Evolutionary conservation across 2,329 filamentous ascomycete species (phyloP), one percentile per base, ranked within the genome.

Genomic region (Eutypella sp.): DNA sequence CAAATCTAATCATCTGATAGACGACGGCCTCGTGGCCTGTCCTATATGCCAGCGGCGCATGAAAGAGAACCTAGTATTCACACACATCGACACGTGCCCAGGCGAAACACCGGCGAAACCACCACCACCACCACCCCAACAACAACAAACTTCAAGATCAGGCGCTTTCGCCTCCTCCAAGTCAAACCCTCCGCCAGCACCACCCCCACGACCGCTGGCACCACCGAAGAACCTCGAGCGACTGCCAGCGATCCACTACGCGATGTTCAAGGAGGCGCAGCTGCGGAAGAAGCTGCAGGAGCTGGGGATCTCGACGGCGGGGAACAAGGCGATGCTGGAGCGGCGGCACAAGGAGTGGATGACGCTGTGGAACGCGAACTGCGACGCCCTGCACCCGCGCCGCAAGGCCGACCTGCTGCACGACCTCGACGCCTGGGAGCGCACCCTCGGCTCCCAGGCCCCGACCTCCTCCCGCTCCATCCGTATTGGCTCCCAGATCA

Each of bases 301-400:
- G 3, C 73, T 93, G 1, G 89, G 91, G 1, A 83, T 97, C 46
- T 84, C 89, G 0, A 78, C 75, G 9, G 74, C 70, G 48, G 93
- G 93, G 1, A 67, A 76, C 1, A 85, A 85, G 39, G 70, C 76
- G 39, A 73, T 91, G 1, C 72, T 97, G 44, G 85, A 92, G 62
- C 79, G 77, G 53, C 80, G 95, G 16, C 91, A 97, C 59, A 88
- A 81, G 20, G 93, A 99, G 66, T 99, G 91, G 91, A 77, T 93
- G 42, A 96, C 93, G 31, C 70, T 99, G 16, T 96, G 89, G 86
- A 99, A 99, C 64, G 88, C 95, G 10, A 99, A 99, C 62, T 96
- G 90, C 67, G 93, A 99, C 65, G 86, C 91, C 2, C 79, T 78
- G 29, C 72, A 73, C 2, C 89, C 89, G 0, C 87, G 85, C 61